Evolutionary conservation across 306 rosid genomes (phyloP), one percentile per base, ranked within the genome.

Genomic region (Glycine latifolia): DNA sequence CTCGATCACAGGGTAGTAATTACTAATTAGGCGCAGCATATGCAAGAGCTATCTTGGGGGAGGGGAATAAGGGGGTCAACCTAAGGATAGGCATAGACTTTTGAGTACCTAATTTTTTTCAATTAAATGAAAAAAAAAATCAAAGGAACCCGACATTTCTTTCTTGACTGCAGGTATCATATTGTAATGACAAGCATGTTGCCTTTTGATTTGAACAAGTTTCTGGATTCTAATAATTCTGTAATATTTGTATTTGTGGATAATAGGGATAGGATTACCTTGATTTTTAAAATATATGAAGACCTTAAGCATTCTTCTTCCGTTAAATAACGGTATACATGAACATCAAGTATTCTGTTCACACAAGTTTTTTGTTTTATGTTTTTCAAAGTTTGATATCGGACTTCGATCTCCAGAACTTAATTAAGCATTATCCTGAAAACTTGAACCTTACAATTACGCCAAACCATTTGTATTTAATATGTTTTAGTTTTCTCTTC

Each of bases 11-110:
- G 0, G 14, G 0, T 35, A 63, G 16, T 63, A 60, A 9, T 60
- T 26, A 26, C 31, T 26, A 26, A 26, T 26, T 26, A 26, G 66
- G 39, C 4, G 2, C 8, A 59, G 66, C 39, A 35, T 35, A 35
- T 26, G 31, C 31, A 26, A 35, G 39, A 3, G 39, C 39, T 35
- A 41, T 41, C 1, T 41, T 4, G 9, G 6, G 37, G 0, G 3
- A 7, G 35, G 7, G 13, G 6, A 9, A 39, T 39, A 39, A 3
- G 13, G 14, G 16, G 16, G 20, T 65, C 46, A 66, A 66, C 20
- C 50, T n/a, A 44, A 67, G 54, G 54, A 43, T 67, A 43, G 37
- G 14, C 48, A 67, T 67, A 16, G 73, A 67, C 73, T 67, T 67
- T 67, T 67, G 13, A 67, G 33, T 8, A n/a, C 46, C 9, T 67